These are phyloP conservation scores for Extremus antarcticus DNA, from an alignment of 495 filamentous ascomycete species.

Conservation along the genomic window DNA sequence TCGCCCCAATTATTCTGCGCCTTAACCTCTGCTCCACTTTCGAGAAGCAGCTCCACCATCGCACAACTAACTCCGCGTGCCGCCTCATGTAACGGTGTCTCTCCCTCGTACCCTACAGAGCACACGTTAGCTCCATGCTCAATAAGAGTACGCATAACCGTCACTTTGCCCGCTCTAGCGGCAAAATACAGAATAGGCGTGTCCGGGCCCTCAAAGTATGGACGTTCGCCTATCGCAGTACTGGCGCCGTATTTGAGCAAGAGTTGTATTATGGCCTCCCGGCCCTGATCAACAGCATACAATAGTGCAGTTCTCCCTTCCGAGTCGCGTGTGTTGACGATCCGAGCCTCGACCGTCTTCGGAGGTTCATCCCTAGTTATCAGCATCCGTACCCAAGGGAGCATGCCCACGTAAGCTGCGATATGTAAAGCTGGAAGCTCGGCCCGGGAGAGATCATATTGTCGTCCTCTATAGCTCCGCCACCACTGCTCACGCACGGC, in stretches of 20 bases:
- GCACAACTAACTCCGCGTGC: background rate
- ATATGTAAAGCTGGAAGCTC: background rate
- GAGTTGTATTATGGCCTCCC: background rate
- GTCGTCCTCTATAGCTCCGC: no score
- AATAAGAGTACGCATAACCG: background rate
- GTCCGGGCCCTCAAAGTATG: background rate
- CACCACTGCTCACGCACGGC: no score
- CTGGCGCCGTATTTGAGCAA: background rate
- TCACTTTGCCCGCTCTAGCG: background rate
- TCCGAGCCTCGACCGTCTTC: background rate
- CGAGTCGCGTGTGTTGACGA: background rate
- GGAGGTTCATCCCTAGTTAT: background rate
- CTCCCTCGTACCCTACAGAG: background rate
- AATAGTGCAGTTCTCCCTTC: background rate
- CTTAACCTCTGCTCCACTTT: background rate
- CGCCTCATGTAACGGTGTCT: background rate
- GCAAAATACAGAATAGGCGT: background rate
- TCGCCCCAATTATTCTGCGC: background rate
- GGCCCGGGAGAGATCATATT: background rate
- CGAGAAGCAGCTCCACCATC: background rate
- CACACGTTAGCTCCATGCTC: background rate
- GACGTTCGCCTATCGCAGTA: background rate
- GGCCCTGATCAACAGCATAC: background rate
- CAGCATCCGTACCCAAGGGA: background rate
- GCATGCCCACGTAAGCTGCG: background rate